Base-by-base conservation (phyloP, 108 stramenopile genomes). In the Stephanodiscus triporus region DNA sequence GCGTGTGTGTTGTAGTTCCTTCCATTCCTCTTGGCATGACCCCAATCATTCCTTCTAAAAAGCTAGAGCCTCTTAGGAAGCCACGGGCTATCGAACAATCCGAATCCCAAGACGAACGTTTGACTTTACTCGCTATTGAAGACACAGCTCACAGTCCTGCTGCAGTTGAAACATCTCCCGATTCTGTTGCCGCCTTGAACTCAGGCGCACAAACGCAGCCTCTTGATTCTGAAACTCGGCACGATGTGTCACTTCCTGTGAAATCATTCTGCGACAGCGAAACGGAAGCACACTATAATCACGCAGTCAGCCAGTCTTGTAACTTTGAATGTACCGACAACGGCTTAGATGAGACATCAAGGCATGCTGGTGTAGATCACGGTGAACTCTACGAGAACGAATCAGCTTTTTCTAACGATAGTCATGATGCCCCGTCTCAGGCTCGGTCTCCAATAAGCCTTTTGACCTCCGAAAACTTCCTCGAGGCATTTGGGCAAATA, bases 381-480 rank as follows among this genome's bases (percentile, higher is more conserved):
- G 26, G 26, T 17, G 58, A 59, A 59, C 0, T 16, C 58, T 14
- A 59, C 30, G 58, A 13, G 17, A 27, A 59, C 17, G 30, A 59
- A 59, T 19, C 58, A 54, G 23, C 53, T 24, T 6, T 54, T 27
- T 22, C 27, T 24, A 54, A 26, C 2, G 11, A 45, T 1, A 45
- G 43, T 23, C 34, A 55, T 50, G 6, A 24, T 43, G 22, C 22
- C 58, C 23, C 24, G 22, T 23, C 69, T 55, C 60, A 34, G 58
- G 17, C 6, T 10, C 23, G 19, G 27, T 29, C 59, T 37, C 68
- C 84, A n/a, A 45, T 84, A 8, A 65, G 38, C 65, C 29, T 89
- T 17, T 75, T 92, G n/a, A 85, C 89, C 37, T 81, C 87, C 26
- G 91, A 92, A 62, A 45, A 19, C 14, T 92, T 92, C 59, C 63